Percentiles rank a stretch among this genome's conserved stretches.
Evolutionary conservation across 345 rosid genomes (phyloP).

Genomic region (Populus simonii): DNA sequence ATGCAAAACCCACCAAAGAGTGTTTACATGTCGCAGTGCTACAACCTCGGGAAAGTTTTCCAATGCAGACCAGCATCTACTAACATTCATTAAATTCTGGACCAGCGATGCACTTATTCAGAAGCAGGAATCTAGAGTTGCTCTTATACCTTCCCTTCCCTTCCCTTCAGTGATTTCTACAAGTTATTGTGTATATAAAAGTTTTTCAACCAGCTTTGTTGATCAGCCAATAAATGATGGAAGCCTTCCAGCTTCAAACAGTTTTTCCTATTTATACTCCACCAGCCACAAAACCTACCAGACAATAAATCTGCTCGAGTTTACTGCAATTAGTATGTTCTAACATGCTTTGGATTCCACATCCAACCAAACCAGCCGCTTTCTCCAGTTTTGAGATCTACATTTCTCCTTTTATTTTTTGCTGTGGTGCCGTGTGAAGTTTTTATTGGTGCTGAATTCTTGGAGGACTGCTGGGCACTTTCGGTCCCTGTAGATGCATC

Average conservation of each 20-base stretch:
- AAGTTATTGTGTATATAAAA: neutral
- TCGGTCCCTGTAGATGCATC: constrained; percentile 38
- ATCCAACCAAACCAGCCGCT: constrained; percentile 39
- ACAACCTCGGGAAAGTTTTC: neutral
- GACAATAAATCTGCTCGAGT: neutral
- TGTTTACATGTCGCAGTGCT: too few species aligned
- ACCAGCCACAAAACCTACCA: neutral
- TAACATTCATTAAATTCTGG: neutral
- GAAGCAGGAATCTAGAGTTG: neutral
- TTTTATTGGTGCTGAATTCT: constrained; percentile 22
- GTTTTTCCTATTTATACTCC: neutral
- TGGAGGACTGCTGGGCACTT: constrained; percentile 41
- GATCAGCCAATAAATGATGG: neutral
- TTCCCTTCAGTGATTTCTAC: neutral
- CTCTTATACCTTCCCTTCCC: too few species aligned
- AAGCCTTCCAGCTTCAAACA: neutral
- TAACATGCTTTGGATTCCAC: constrained; percentile 46
- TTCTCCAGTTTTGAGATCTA: constrained; percentile 39
- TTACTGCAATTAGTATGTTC: constrained; percentile 37
- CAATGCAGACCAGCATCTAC: neutral
- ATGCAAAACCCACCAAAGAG: neutral
- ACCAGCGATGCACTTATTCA: neutral
- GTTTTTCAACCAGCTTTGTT: neutral
- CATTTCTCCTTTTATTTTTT: constrained; percentile 35
- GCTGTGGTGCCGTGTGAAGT: constrained; percentile 20